Percentiles rank a stretch among this genome's conserved stretches.
Evolutionary conservation across 371 early-diverging fungal species (phyloP).

Genomic region (Actinomucor elegans): DNA sequence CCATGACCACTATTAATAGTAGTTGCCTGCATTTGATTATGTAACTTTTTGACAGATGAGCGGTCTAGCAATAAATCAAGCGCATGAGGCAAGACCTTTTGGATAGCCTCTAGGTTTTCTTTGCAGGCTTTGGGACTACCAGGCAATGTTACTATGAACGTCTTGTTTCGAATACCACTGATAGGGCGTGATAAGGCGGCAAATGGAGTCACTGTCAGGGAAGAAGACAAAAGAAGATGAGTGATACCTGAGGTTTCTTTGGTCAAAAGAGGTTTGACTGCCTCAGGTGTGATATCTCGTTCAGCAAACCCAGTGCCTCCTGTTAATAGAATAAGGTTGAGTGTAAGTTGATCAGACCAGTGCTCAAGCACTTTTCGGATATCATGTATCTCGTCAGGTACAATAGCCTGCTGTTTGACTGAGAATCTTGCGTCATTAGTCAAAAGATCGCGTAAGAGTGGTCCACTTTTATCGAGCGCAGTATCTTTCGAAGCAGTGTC

Average conservation of each 20-base stretch:
- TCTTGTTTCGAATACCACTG: slow-evolving; percentile 71
- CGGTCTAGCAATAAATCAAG: slow-evolving; percentile 67
- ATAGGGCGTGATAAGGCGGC: slow-evolving; percentile 87
- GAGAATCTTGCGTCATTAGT: slow-evolving; percentile 33
- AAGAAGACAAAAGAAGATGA: slow-evolving; percentile 69
- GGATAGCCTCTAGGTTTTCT: slow-evolving; percentile 78
- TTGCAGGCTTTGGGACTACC: slow-evolving; percentile 85
- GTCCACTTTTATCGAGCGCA: slow-evolving; percentile 65
- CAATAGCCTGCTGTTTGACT: slow-evolving; percentile 34
- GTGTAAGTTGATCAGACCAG: slow-evolving; percentile 49
- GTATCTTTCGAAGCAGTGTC: slow-evolving; percentile 59
- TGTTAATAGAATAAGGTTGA: slow-evolving; percentile 77
- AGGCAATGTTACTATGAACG: slow-evolving; percentile 82
- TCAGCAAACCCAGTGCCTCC: slow-evolving; percentile 95
- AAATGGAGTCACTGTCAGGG: slow-evolving; percentile 79
- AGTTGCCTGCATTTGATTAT: not conserved
- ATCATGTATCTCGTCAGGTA: slow-evolving; percentile 53
- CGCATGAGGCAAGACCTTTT: slow-evolving; percentile 79
- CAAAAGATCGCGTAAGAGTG: slow-evolving; percentile 43
- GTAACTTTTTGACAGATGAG: slow-evolving; percentile 7
- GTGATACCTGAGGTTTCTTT: slow-evolving; percentile 76
- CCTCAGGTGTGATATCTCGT: slow-evolving; percentile 90
- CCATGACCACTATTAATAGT: not conserved
- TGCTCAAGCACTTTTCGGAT: slow-evolving; percentile 52
- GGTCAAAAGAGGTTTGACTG: slow-evolving; percentile 71